These are phyloP conservation scores for Metarhizium anisopliae DNA, from an alignment of 2,329 filamentous ascomycete species.

Conservation along the genomic window DNA sequence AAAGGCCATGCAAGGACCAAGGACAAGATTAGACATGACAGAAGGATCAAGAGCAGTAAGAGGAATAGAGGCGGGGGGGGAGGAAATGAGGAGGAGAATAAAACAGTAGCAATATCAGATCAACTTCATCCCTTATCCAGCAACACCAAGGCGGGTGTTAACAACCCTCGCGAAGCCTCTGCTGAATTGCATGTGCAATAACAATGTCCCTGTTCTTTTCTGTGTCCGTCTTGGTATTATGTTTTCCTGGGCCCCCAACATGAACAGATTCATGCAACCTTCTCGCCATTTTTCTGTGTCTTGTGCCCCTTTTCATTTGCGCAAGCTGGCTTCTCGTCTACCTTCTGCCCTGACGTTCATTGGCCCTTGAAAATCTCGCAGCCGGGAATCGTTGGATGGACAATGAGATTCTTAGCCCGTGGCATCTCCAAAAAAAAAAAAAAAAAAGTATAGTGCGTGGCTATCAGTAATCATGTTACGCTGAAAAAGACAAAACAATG, in stretches of 20 bases:
- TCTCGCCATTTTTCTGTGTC: background rate
- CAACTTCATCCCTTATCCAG: background rate
- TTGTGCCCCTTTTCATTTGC: background rate
- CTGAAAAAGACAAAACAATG: conserved; percentile 1
- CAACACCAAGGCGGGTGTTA: background rate
- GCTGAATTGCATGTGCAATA: background rate
- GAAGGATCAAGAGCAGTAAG: background rate
- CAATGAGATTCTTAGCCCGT: background rate
- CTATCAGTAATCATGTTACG: conserved; percentile 2
- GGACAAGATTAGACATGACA: background rate
- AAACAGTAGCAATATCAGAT: background rate
- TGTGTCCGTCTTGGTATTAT: background rate
- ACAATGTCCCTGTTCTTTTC: background rate
- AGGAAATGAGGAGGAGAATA: background rate
- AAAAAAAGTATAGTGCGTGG: background rate
- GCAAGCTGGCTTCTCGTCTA: background rate
- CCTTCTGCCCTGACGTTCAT: background rate
- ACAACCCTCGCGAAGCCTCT: background rate
- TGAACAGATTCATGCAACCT: background rate
- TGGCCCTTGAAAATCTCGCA: background rate
- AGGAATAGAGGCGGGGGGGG: background rate
- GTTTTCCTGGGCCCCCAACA: background rate
- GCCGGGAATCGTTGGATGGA: background rate
- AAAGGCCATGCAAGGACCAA: background rate
- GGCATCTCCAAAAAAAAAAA: background rate